These are phyloP conservation scores for Dictyostelium capitatum DNA, from an alignment of 78 protist genomes.

Conservation along the genomic window DNA sequence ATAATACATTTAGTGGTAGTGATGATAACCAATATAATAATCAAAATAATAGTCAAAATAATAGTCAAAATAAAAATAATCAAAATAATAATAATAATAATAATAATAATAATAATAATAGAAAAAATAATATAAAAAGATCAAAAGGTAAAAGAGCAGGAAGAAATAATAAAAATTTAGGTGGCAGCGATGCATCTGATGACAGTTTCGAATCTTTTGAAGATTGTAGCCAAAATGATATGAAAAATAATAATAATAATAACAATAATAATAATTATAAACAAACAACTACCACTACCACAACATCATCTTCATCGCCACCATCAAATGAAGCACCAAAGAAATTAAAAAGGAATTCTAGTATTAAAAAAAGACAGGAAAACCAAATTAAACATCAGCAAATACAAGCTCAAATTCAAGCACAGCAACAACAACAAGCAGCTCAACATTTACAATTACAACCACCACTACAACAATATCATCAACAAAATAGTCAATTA, in stretches of 20 bases:
- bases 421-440: background rate
- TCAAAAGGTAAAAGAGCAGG: background rate
- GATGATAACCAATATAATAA: background rate
- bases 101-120: background rate
- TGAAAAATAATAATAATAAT: background rate
- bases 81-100: background rate
- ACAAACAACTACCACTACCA: background rate
- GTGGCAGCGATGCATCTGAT: too few relatives aligned
- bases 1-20: too few relatives aligned
- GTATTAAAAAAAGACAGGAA: too few relatives aligned
- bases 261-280: background rate
- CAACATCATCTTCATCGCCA: background rate
- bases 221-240: background rate
- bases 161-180: too few relatives aligned
- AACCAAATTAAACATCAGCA: too few relatives aligned
- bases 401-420: background rate
- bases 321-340: background rate
- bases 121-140: background rate
- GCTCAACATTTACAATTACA: too few relatives aligned
- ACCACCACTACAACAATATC: background rate
- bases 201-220: background rate
- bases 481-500: background rate
- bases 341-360: too few relatives aligned
- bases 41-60: background rate
- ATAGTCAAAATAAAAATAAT: background rate